Base-by-base conservation (phyloP, 2,329 filamentous ascomycete genomes). In the Dactylellina haptotyla region DNA sequence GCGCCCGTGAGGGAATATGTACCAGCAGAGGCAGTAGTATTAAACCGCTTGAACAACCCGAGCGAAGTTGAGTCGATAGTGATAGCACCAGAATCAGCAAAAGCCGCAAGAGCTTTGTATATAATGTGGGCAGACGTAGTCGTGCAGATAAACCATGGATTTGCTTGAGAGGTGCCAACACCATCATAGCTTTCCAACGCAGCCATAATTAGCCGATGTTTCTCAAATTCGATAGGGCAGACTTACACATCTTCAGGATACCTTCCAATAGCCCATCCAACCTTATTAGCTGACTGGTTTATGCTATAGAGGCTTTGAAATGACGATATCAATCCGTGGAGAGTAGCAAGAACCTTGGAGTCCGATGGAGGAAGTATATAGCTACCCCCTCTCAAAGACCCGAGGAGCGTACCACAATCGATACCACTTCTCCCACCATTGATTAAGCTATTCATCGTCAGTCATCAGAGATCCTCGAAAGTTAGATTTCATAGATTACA, bases 331-430 rank as follows among this genome's bases (percentile, higher is more conserved):
- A 91, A 86, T 1, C 84, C 85, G 81, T 93, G 93, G 82, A 92
- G 90, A 79, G 91, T 95, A 20, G 90, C 85, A 28, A 95, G 84
- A 1, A 69, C 64, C 89, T 88, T 54, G 79, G 80, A 75, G 87
- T 83, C 23, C 87, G 90, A 82, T 90, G 93, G 14, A 91, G 91
- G 81, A 93, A 91, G 83, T n/a, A 93, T 93, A 2, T 90, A 92
- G 2, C 83, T 82, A 50, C 87, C 85, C 77, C 91, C 88, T 77
- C 90, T 93, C 34, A 90, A 90, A 3, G 87, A 86, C 2, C 83
- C 84, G 1, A 92, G 83, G 34, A 94, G 82, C 0, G 87, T 88
- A 80, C 92, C 93, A 58, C 86, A 86, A 77, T 94, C 91, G 75
- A 89, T 89, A 34, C 88, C 90, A 28, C 84, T 85, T 28, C 91